Conservation (phyloP, 1,284 basidiomycete genomes). For the Rhodotorula sp. region DNA sequence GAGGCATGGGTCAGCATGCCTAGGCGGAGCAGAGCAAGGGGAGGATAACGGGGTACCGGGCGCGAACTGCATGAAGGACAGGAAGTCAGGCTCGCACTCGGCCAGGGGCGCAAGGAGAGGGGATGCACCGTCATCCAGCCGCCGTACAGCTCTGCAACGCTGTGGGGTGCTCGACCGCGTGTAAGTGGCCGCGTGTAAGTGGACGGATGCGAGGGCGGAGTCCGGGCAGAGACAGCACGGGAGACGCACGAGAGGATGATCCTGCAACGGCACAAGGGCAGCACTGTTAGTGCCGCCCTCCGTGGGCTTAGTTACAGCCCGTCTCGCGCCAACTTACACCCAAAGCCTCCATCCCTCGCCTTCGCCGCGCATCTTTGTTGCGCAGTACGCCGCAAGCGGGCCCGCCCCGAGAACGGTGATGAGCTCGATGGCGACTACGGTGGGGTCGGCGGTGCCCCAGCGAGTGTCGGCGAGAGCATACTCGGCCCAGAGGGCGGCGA, state of each 20-base stretch:
- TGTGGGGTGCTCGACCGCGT: neutral
- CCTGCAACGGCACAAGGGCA: neutral
- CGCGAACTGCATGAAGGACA: neutral
- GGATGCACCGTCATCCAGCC: constrained; percentile 66
- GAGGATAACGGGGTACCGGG: neutral
- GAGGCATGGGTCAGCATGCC: neutral
- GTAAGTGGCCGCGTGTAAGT: neutral
- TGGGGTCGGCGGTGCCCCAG: constrained; percentile 75
- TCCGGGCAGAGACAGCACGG: neutral
- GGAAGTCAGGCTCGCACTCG: too few species aligned
- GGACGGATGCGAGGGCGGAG: too few species aligned
- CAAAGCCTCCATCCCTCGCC: constrained; percentile 67
- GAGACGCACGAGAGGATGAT: constrained; percentile 3
- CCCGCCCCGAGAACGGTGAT: constrained; percentile 72
- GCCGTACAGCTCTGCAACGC: constrained; percentile 25
- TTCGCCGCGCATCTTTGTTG: constrained; percentile 66
- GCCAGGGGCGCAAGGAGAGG: too few species aligned
- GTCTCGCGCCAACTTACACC: constrained; percentile 66
- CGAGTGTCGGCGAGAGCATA: constrained; percentile 76
- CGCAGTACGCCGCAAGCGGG: constrained; percentile 60
- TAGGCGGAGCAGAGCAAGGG: neutral
- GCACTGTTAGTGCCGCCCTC: neutral
- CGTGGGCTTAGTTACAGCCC: too few species aligned
- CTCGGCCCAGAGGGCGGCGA: constrained; percentile 73
- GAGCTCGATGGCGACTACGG: constrained; percentile 75